These are phyloP conservation scores for Globisporangium paddicum DNA, from an alignment of 352 stramenopile genomes.

Conservation along the genomic window DNA sequence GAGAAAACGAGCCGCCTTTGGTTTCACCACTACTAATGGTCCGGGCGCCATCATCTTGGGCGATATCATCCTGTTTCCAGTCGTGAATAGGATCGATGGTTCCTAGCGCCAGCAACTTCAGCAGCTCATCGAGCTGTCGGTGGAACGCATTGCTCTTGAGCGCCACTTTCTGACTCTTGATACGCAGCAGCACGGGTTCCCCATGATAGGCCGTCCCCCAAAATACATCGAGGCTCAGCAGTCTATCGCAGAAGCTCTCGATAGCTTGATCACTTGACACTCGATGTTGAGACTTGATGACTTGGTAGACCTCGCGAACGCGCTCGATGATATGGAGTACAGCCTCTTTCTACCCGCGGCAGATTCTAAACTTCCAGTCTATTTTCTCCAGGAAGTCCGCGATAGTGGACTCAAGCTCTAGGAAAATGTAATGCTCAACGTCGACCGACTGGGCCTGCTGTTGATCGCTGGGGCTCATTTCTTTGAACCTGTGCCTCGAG, in stretches of 20 bases:
- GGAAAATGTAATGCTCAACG: neutral
- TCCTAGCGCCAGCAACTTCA: neutral
- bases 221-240: neutral
- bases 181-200: neutral
- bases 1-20: too few species aligned
- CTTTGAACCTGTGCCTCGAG: neutral
- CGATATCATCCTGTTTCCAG: too few species aligned
- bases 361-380: neutral
- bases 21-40: too few species aligned
- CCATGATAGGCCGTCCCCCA: neutral
- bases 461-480: neutral
- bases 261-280: neutral
- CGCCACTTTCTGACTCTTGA: neutral
- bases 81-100: neutral
- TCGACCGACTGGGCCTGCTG: neutral
- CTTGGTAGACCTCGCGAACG: neutral
- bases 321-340: slow-evolving; percentile 1
- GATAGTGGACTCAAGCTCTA: neutral
- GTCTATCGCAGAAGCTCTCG: neutral
- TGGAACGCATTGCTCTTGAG: neutral
- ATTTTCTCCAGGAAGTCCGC: neutral
- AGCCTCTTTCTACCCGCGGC: too few species aligned
- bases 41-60: too few species aligned
- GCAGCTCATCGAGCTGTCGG: neutral
- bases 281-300: neutral